phyloP scores from a whole-genome alignment of 495 filamentous ascomycete species.

The Pyronema omphalodes region DNA sequence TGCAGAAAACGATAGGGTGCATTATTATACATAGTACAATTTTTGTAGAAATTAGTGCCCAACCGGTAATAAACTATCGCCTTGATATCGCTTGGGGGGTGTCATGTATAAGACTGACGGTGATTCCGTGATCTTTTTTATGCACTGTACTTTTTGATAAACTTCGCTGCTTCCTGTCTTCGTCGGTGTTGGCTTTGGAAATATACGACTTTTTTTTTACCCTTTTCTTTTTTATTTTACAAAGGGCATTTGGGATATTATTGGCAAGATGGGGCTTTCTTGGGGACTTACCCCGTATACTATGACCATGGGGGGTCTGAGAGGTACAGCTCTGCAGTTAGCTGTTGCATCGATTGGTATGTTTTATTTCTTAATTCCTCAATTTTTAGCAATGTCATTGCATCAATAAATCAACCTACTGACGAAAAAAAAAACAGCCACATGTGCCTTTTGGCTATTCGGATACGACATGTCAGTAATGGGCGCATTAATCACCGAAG shows the following conservation, averaged over 20 bases:
- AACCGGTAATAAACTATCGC: no score
- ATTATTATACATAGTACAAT: no score
- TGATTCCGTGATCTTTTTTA: not conserved
- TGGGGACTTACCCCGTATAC: conserved; percentile 1
- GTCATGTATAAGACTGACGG: not conserved
- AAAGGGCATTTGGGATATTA: not conserved
- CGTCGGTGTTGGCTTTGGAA: not conserved
- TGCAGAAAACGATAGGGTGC: no score
- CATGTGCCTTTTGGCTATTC: conserved; percentile 3
- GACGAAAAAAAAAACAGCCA: not conserved
- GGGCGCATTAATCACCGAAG: conserved; percentile 8
- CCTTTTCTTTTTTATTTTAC: no score
- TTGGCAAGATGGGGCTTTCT: not conserved
- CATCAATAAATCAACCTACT: not conserved
- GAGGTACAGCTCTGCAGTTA: not conserved
- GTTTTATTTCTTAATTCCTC: not conserved
- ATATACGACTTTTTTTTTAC: not conserved
- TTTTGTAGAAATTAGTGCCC: not conserved
- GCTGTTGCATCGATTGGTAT: conserved; percentile 4
- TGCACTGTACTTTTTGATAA: not conserved
- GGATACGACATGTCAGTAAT: conserved; percentile 12
- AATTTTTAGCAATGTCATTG: not conserved
- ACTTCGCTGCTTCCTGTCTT: not conserved
- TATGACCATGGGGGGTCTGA: conserved; percentile 4
- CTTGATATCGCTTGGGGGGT: not conserved